Base-by-base conservation (phyloP, 345 rosid genomes). In the Sisymbrium altissimum region DNA sequence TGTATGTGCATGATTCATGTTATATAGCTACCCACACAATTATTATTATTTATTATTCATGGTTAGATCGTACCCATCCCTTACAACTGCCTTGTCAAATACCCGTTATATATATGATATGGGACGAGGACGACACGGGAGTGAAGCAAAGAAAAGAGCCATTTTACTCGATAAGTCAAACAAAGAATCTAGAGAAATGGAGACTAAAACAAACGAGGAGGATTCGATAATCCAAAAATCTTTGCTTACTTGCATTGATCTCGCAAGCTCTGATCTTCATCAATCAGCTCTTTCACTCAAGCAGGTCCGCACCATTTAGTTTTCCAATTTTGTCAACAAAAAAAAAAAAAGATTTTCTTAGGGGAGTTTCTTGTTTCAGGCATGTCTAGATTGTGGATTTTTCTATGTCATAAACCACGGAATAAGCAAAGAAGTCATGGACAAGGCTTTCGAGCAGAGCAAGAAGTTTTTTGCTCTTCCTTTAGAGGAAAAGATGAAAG, bases 301-400 rank as follows among this genome's bases (percentile, higher is more conserved):
- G 14, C 55, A 68, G 64, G 74, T 61, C 0, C 23, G 11, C 32
- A 2, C 25, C 2, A 11, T 39, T 21, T 54, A 1, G 14, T 21
- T 14, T 21, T 29, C 1, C 1, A 23, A 19, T 30, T 4, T 0
- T 30, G 6, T 30, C 6, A 30, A 29, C 0, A 7, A 13, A 17
- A 14, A 1, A 29, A 6, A 29, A 4, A 11, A 30, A 13, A 29
- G 59, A 14, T 30, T 23, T 54, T 7, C 9, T 54, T 14, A 14
- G 10, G 59, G 38, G 58, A 25, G 13, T 6, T 44, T 33, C 4
- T 39, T 40, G 56, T 41, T 68, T 25, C 55, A 90, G 98, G 89
- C 97, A 64, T 93, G 97, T 75, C 71, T 90, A 70, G 98, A 93
- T 75, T 59, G 54, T 48, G 54, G 54, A 48, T 48, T 48, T 48